These are phyloP conservation scores for Aspergillus sp. DNA, from an alignment of 2,329 filamentous ascomycete species.

Conservation along the genomic window DNA sequence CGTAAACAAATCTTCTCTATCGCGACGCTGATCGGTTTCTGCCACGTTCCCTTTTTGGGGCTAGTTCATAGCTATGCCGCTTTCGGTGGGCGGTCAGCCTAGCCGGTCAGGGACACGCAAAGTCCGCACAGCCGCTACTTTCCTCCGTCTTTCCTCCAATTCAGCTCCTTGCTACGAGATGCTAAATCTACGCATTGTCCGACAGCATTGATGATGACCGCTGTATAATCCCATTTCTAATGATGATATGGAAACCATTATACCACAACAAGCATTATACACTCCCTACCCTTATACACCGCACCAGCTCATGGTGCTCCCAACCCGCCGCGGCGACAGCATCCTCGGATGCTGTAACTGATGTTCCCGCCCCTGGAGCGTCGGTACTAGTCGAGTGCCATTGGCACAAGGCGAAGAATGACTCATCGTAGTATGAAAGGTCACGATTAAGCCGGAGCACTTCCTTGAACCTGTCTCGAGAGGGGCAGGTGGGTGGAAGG, in stretches of 20 bases:
- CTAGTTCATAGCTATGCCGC: conserved; percentile 9
- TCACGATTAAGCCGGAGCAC: conserved; percentile 99
- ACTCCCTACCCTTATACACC: no score
- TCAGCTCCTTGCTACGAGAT: not conserved
- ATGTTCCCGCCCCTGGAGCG: conserved; percentile 61
- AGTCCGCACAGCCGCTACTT: not conserved
- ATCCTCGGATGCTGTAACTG: conserved; percentile 56
- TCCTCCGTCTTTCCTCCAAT: not conserved
- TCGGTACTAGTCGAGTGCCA: conserved; percentile 70
- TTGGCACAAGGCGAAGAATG: conserved; percentile 71
- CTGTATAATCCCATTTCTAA: no score
- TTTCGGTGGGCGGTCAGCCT: conserved; percentile 18
- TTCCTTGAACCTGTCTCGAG: conserved; percentile 78
- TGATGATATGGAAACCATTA: no score
- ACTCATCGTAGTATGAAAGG: conserved; percentile 46
- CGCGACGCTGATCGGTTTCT: conserved; percentile 15
- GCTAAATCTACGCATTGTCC: not conserved
- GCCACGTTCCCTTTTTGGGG: conserved; percentile 18
- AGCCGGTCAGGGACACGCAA: not conserved
- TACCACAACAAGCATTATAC: no score
- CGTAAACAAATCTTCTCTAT: conserved; percentile 9
- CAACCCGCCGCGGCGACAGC: conserved; percentile 57
- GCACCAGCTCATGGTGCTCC: conserved; percentile 5
- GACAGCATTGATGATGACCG: not conserved
- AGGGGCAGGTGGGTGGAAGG: conserved; percentile 81